Evolutionary conservation across 768 basidiomycete genomes (phyloP).

Genomic region (Rhodotorula paludigena): DNA sequence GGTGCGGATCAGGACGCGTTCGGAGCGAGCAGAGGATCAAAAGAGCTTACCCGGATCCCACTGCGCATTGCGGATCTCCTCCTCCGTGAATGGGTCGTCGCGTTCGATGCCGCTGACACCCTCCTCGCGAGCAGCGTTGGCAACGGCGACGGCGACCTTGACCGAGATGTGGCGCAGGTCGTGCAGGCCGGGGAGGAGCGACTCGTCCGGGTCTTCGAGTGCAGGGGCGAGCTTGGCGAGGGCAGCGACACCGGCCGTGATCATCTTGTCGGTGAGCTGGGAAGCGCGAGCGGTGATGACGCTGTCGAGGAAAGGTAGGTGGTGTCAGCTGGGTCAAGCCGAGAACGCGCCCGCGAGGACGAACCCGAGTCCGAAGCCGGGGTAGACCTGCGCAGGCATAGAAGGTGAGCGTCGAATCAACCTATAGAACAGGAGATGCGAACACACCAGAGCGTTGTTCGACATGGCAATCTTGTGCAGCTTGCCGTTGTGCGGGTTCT

Average conservation of each 20-base stretch:
- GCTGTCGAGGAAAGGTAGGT: no score
- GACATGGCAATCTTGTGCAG: conserved; percentile 50
- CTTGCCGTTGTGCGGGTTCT: conserved; percentile 61
- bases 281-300: conserved; percentile 64
- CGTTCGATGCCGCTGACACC: conserved; percentile 57
- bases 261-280: conserved; percentile 74
- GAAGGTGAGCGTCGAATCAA: background rate
- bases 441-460: no score
- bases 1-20: background rate
- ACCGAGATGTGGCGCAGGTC: conserved; percentile 70
- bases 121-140: conserved; percentile 70
- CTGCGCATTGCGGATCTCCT: conserved; percentile 46
- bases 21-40: background rate
- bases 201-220: conserved; percentile 61
- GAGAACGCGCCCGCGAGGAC: background rate
- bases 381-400: conserved; percentile 56
- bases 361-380: conserved; percentile 71
- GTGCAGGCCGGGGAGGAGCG: conserved; percentile 69
- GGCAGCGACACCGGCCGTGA: conserved; percentile 69
- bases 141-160: conserved; percentile 75
- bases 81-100: conserved; percentile 53
- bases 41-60: conserved; percentile 33
- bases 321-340: background rate
- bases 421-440: background rate
- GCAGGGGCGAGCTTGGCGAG: conserved; percentile 74